Base-by-base conservation (phyloP, 1,139 yeast genomes). In the Diutina neorugosa region DNA sequence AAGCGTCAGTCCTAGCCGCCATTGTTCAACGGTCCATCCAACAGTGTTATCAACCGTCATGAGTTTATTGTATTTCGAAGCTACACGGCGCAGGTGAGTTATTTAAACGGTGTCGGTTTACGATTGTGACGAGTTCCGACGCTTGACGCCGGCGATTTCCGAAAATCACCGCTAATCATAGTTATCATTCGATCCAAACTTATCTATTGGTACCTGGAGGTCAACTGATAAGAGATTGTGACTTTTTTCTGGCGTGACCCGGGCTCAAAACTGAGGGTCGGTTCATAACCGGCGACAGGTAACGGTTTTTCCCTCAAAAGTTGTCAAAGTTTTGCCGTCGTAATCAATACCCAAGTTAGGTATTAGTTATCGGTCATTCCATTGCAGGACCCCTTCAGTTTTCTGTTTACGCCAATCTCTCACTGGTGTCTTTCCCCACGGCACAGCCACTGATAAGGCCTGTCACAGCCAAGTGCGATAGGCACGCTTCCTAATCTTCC, bases 1-100 rank as follows among this genome's bases (percentile, higher is more conserved):
- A 53, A 77, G 76, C 11, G 96, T 87, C 52, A 77, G 78, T 25
- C 74, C 85, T 47, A 76, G 68, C 51, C 75, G 70, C 96, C 96
- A 90, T 58, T 90, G 75, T 50, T 63, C 63, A 27, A 70, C 65
- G 14, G 76, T 68, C 78, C 78, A 75, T 23, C 77, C 78, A n/a
- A 16, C n/a, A 27, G 40, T 46, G n/a, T 14, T 8, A 12, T 46
- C 50, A 16, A 25, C 27, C n/a, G 50, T 46, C 50, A 46, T 46
- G n/a, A 42, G 1, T 7, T 1, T 9, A n/a, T 19, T 19, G 37
- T 11, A n/a, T 14, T 31, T 31, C 12, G 20, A 40, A 40, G 16
- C 43, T 7, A n/a, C 19, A 40, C 18, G 20, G 43, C 20, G 43
- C 43, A 1, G 20, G 20, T 8, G 43, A 40, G 20, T 40, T 40